phyloP scores from a whole-genome alignment of 352 stramenopile genomes.

The Phytopythium mirpurense region DNA sequence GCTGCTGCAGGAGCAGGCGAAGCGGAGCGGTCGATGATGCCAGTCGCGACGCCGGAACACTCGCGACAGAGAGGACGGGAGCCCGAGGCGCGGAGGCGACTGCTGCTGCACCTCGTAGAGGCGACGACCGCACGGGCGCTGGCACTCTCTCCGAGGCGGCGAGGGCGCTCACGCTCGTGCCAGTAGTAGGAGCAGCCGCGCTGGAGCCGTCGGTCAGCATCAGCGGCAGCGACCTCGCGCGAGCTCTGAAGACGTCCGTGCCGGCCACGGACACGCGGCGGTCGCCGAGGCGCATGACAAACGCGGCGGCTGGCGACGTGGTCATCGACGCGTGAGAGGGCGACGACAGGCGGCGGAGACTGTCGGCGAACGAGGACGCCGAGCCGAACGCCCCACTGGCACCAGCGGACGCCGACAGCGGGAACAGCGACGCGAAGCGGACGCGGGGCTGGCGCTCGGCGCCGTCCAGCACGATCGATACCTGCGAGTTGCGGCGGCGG shows the following conservation, averaged over 20 bases:
- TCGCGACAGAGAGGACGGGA: not conserved
- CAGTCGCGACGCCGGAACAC: not conserved
- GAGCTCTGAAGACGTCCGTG: not conserved
- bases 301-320: not conserved
- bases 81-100: not conserved
- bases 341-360: not conserved
- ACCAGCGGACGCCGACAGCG: not conserved
- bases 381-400: not conserved
- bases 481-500: conserved; percentile 7
- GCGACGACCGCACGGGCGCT: not conserved
- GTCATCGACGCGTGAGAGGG: not conserved
- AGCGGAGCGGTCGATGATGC: not conserved
- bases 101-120: not conserved
- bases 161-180: not conserved
- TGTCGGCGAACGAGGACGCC: not conserved
- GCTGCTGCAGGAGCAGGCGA: not conserved
- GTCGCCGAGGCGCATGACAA: not conserved
- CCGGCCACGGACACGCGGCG: not conserved
- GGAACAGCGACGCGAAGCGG: conserved; percentile 40
- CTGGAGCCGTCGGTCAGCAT: conserved; percentile 1
- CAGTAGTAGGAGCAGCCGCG: not conserved
- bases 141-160: not conserved
- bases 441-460: conserved; percentile 29
- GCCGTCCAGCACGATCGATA: conserved; percentile 31
- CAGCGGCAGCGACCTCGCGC: conserved; percentile 1